Conservation (phyloP, 1,284 basidiomycete species). For the Heterobasidion occidentale region DNA sequence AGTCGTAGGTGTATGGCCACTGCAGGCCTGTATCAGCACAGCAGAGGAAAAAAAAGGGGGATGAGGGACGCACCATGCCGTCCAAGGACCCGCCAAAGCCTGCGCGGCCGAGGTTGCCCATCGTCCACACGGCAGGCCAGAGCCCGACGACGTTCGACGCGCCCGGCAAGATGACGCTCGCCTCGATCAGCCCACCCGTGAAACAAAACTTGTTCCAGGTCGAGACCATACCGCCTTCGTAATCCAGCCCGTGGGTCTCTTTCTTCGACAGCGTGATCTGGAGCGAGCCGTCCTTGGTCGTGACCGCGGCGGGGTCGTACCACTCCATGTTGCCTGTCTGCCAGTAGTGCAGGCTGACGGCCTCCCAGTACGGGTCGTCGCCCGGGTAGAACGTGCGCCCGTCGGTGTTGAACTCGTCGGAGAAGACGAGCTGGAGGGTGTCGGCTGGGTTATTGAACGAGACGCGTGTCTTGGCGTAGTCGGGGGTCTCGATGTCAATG, state of each 20-base stretch:
- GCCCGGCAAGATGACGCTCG: conserved; percentile 79
- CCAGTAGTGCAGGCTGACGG: conserved; percentile 67
- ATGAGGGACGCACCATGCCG: conserved; percentile 29
- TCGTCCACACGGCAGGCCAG: conserved; percentile 42
- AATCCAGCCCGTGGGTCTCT: conserved; percentile 67
- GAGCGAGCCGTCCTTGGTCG: conserved; percentile 72
- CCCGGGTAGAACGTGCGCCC: conserved; percentile 73
- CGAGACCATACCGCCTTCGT: conserved; percentile 62
- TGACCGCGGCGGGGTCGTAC: conserved; percentile 76
- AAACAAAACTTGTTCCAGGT: conserved; percentile 95
- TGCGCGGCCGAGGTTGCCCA: conserved; percentile 48
- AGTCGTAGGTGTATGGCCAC: conserved; percentile 51
- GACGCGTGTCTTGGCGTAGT: conserved; percentile 44
- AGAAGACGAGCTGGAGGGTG: conserved; percentile 67
- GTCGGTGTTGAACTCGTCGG: conserved; percentile 84
- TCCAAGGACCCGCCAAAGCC: conserved; percentile 54
- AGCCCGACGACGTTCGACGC: conserved; percentile 42
- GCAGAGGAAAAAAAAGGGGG: background rate
- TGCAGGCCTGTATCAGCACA: conserved; percentile 4
- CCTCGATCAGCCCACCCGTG: conserved; percentile 74
- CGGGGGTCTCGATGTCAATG: conserved; percentile 74
- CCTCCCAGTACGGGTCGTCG: conserved; percentile 63
- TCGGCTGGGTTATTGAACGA: conserved; percentile 37
- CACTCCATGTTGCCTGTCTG: conserved; percentile 32
- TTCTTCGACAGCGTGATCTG: conserved; percentile 70